Evolutionary conservation across 768 basidiomycete species (phyloP).

Genomic region (Antrodiella citrinella): DNA sequence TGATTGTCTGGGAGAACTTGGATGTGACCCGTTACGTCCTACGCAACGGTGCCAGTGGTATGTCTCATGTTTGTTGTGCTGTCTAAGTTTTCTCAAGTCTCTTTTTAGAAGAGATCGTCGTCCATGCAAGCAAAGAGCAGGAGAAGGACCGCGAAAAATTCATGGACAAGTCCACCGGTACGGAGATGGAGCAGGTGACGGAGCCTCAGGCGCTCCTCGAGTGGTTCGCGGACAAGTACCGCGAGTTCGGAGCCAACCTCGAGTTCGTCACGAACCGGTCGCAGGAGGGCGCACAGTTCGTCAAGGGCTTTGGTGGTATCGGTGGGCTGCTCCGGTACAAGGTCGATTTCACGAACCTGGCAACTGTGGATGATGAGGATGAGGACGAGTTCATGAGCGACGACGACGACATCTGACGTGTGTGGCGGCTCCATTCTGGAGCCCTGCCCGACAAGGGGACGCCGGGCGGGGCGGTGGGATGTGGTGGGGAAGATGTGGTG

Average conservation of each 20-base stretch:
- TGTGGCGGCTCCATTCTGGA: constrained; percentile 73
- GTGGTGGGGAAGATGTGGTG: too few relatives aligned
- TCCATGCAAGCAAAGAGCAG: constrained; percentile 73
- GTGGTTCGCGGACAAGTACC: constrained; percentile 99
- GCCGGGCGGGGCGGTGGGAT: constrained; percentile 53
- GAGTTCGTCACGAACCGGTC: constrained; percentile 96
- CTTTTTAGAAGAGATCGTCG: constrained; percentile 66
- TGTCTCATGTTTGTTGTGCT: constrained; percentile 6
- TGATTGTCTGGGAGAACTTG: constrained; percentile 98
- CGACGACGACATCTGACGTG: constrained; percentile 78
- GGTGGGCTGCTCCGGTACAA: constrained; percentile 95
- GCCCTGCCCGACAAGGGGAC: constrained; percentile 60
- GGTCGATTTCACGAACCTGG: constrained; percentile 86
- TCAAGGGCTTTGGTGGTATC: constrained; percentile 97
- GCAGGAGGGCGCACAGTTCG: constrained; percentile 96
- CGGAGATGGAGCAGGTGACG: constrained; percentile 85
- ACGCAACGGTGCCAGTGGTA: constrained; percentile 88
- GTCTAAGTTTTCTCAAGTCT: constrained; percentile 1
- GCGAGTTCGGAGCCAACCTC: constrained; percentile 91
- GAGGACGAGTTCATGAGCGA: constrained; percentile 82
- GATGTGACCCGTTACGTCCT: constrained; percentile 84
- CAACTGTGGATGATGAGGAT: constrained; percentile 64
- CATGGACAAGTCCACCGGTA: constrained; percentile 85
- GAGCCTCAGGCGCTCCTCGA: constrained; percentile 89
- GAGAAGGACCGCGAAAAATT: constrained; percentile 95